phyloP scores from a whole-genome alignment of 805 yeast species.

The Wickerhamiella sorbophila region DNA sequence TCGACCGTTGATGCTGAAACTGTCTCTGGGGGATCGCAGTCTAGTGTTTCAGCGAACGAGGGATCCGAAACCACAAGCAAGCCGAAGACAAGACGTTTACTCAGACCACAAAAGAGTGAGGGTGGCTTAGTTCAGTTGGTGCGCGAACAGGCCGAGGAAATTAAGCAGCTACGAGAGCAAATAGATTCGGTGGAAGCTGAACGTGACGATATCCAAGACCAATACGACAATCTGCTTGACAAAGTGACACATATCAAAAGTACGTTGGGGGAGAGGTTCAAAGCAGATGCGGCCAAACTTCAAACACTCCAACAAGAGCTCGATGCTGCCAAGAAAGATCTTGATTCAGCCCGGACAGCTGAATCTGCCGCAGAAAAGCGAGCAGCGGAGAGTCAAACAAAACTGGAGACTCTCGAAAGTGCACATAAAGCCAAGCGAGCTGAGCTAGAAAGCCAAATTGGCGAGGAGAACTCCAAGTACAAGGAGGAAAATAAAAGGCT shows the following conservation, averaged over 20 bases:
- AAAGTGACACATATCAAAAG: slow-evolving; percentile 26
- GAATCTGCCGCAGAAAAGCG: slow-evolving; percentile 3
- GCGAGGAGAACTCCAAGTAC: neutral
- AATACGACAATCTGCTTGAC: slow-evolving; percentile 28
- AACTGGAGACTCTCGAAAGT: neutral
- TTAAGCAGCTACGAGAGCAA: slow-evolving; percentile 4
- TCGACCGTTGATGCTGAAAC: too few species aligned
- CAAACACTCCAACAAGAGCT: slow-evolving; percentile 22
- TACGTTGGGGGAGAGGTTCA: slow-evolving; percentile 32
- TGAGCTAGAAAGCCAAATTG: neutral
- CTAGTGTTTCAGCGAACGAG: too few species aligned
- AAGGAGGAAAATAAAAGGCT: slow-evolving; percentile 20
- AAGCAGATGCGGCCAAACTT: slow-evolving; percentile 25
- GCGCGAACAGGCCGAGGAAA: neutral
- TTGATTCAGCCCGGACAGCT: neutral
- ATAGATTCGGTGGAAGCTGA: slow-evolving; percentile 40
- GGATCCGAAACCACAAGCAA: neutral
- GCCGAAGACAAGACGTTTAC: neutral
- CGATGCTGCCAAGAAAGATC: slow-evolving; percentile 1
- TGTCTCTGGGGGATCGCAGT: too few species aligned
- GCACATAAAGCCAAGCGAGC: neutral
- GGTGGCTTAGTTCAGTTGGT: neutral
- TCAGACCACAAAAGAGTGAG: neutral
- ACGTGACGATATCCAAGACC: slow-evolving; percentile 28
- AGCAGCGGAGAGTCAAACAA: neutral